Evolutionary conservation across 1,284 basidiomycete genomes (phyloP).

Genomic region (Ganoderma leucocontextum): DNA sequence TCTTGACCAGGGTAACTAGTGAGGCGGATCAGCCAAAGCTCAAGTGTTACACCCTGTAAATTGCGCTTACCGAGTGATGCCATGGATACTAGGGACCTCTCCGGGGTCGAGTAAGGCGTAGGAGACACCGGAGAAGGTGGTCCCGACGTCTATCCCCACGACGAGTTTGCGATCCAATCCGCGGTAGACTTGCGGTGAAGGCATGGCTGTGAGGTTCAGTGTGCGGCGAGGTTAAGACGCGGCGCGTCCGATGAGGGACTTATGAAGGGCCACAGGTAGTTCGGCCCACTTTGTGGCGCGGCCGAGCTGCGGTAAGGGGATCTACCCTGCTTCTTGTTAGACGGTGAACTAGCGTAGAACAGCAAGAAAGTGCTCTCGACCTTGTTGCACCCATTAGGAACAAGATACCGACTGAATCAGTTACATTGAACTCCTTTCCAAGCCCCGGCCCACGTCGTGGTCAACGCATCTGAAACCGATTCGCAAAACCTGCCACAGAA

Average conservation of each 20-base stretch:
- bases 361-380: too few species aligned
- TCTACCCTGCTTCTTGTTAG: background rate
- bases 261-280: background rate
- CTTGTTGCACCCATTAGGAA: too few species aligned
- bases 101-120: slow-evolving; percentile 57
- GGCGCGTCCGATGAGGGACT: too few species aligned
- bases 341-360: background rate
- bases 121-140: slow-evolving; percentile 60
- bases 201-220: background rate
- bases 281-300: background rate
- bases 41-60: background rate
- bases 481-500: background rate
- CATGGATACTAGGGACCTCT: slow-evolving; percentile 53
- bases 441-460: background rate
- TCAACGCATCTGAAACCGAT: background rate
- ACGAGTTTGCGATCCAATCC: slow-evolving; percentile 49
- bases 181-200: slow-evolving; percentile 23
- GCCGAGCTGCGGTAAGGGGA: slow-evolving; percentile 6
- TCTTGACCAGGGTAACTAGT: slow-evolving; percentile 53
- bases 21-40: background rate
- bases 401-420: too few species aligned
- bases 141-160: slow-evolving; percentile 60
- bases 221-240: background rate
- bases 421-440: too few species aligned
- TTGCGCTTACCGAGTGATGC: slow-evolving; percentile 49